Evolutionary conservation across 129 eudicot species (phyloP).

Genomic region (Kitagawia praeruptora): DNA sequence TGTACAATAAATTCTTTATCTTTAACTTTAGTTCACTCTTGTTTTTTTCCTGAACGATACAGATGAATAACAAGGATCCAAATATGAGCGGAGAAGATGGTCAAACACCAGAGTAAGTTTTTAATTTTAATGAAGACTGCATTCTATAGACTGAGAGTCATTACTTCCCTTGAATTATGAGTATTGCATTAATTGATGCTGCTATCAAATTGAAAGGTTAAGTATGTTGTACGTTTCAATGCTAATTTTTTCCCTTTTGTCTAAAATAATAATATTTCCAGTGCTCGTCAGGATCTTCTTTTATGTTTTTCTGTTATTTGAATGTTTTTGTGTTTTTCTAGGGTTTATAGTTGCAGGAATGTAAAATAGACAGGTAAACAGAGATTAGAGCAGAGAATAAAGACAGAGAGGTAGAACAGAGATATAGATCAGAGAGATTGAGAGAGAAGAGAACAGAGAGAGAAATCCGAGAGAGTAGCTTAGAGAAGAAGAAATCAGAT

Average conservation of each 20-base stretch:
- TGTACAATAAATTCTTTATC: not conserved
- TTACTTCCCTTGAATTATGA: not conserved
- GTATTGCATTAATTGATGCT: not conserved
- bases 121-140: not conserved
- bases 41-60: not conserved
- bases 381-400: too few relatives aligned
- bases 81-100: not conserved
- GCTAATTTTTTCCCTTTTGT: not conserved
- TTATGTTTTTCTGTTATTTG: too few relatives aligned
- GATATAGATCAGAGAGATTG: too few relatives aligned
- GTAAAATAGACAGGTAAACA: too few relatives aligned
- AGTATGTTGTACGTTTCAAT: not conserved
- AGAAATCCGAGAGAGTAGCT: too few relatives aligned
- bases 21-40: not conserved
- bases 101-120: constrained; percentile 5
- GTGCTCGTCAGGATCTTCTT: not conserved
- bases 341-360: too few relatives aligned
- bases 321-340: too few relatives aligned
- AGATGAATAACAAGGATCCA: not conserved
- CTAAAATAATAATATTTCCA: not conserved
- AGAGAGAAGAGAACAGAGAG: too few relatives aligned
- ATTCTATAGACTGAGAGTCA: too few relatives aligned
- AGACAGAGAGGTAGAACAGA: too few relatives aligned
- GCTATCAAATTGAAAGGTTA: not conserved
- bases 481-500: too few relatives aligned